Evolutionary conservation across 495 filamentous ascomycete genomes (phyloP), one percentile per base, ranked within the genome.

Genomic region (Aspergillus bertholletiae): DNA sequence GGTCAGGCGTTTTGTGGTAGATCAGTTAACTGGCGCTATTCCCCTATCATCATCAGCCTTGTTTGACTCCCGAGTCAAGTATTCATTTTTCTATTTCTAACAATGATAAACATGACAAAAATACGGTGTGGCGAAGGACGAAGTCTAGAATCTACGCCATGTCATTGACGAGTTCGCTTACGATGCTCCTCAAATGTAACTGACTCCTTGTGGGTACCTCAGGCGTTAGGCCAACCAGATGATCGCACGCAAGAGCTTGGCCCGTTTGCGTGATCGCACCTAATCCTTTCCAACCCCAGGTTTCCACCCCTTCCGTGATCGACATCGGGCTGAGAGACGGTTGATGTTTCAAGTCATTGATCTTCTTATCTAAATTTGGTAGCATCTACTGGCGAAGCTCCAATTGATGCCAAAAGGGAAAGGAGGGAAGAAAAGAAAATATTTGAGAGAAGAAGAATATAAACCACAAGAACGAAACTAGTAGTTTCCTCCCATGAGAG

Each of bases 181-280:
- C 27, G 9, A 32, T 9, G 3, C 13, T 32, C 30, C 7, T 32
- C n/a, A n/a, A n/a, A n/a, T n/a, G n/a, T n/a, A n/a, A n/a, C n/a
- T n/a, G n/a, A n/a, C n/a, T n/a, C n/a, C n/a, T n/a, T n/a, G n/a
- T n/a, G n/a, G n/a, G n/a, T n/a, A n/a, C n/a, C n/a, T n/a, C n/a
- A n/a, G n/a, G n/a, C n/a, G n/a, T n/a, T n/a, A n/a, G n/a, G n/a
- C 39, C 39, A 43, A 43, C 39, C 18, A 12, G 18, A 7, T 20
- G 21, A 7, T 11, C 18, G 12, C 49, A 53, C 55, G 50, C 62
- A 63, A 62, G 39, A 62, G 32, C 11, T 52, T 58, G 61, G 57
- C 67, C 53, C 52, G 60, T 63, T 71, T 68, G 66, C 68, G 66
- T 71, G 68, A 71, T 71, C 64, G 61, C 56, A 64, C 49, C 64